Percentiles rank a stretch among this genome's conserved stretches.
These are phyloP conservation scores for Lomentospora prolificans DNA, from an alignment of 2,329 filamentous ascomycete genomes.

Conservation along the genomic window DNA sequence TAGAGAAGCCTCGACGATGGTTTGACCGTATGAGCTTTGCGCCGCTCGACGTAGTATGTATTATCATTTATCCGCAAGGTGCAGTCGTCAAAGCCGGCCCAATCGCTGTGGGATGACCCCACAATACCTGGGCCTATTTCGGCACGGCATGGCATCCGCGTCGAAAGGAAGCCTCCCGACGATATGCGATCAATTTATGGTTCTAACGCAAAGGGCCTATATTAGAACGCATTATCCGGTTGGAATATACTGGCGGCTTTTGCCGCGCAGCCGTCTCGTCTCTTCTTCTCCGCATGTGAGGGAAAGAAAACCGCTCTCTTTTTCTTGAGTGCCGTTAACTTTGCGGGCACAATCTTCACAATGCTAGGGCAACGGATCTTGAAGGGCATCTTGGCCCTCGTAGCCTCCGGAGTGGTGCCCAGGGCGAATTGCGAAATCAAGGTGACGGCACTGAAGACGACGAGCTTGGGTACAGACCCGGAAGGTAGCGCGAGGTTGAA, in stretches of 20 bases:
- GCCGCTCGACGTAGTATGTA: neutral
- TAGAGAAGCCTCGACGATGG: too few relatives aligned
- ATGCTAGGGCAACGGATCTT: neutral
- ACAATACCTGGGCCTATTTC: neutral
- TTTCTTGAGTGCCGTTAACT: neutral
- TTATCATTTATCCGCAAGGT: neutral
- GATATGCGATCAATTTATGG: neutral
- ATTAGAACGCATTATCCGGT: neutral
- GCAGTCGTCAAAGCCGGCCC: neutral
- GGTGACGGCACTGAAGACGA: slow-evolving; percentile 1
- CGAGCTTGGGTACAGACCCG: slow-evolving; percentile 12
- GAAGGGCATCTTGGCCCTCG: neutral
- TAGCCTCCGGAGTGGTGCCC: neutral
- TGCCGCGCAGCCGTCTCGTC: neutral
- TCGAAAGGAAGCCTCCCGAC: neutral
- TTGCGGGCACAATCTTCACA: neutral
- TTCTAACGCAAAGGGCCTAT: neutral
- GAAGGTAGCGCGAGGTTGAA: slow-evolving; percentile 13
- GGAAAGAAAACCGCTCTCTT: neutral
- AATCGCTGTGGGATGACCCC: neutral
- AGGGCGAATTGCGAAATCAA: neutral
- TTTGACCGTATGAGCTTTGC: too few relatives aligned
- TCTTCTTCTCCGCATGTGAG: neutral
- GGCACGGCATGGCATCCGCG: neutral
- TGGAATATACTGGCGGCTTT: neutral